Conservation (phyloP, 1,284 basidiomycete species). For the Cerioporus squamosus region DNA sequence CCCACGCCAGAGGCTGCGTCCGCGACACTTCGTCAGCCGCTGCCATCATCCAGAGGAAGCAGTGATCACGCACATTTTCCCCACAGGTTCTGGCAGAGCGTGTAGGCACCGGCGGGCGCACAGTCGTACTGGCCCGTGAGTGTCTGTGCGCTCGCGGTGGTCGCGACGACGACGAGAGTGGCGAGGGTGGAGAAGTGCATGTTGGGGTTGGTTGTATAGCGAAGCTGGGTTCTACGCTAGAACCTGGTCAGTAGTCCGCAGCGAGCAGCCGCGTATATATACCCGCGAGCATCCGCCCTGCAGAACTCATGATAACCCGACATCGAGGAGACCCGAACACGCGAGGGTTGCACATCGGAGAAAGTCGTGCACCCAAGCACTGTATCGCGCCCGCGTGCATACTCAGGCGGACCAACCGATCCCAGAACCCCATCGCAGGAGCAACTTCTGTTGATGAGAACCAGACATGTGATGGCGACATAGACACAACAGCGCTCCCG, state of each 20-base stretch:
- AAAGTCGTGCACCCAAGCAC: background rate
- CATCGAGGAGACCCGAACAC: background rate
- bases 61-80: conserved; percentile 42
- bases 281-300: background rate
- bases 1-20: conserved; percentile 49
- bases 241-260: background rate
- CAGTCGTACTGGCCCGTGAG: conserved; percentile 51
- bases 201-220: background rate
- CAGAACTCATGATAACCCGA: too few relatives aligned
- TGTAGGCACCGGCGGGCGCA: conserved; percentile 49
- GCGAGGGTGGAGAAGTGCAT: conserved; percentile 24
- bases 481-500: background rate
- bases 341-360: conserved; percentile 1
- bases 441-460: background rate
- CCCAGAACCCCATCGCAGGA: background rate
- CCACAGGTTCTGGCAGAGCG: conserved; percentile 63
- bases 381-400: too few relatives aligned
- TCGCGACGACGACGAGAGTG: conserved; percentile 22
- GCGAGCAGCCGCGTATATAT: background rate
- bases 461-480: background rate
- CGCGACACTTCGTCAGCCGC: background rate
- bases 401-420: background rate
- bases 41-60: background rate
- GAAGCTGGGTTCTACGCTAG: background rate
- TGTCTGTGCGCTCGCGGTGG: conserved; percentile 32